Evolutionary conservation across 768 basidiomycete species (phyloP).

Genomic region (Termitomyces sp.): DNA sequence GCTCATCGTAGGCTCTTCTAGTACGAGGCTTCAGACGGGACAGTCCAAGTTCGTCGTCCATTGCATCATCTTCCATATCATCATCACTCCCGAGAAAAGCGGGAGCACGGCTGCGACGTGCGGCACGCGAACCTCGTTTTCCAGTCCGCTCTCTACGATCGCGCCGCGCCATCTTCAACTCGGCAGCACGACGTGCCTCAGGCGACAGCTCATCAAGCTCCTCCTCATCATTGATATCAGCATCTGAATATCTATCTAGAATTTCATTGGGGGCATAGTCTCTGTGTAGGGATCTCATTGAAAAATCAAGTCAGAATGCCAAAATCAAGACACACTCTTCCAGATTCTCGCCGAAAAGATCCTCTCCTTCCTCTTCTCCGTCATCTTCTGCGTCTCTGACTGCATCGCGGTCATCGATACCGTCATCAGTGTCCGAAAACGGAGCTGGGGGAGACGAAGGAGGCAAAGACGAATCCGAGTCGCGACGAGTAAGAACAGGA

Average conservation of each 20-base stretch:
- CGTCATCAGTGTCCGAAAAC: constrained; percentile 86
- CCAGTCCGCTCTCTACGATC: constrained; percentile 72
- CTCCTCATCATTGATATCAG: constrained; percentile 80
- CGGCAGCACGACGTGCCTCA: constrained; percentile 73
- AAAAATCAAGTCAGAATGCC: constrained; percentile 6
- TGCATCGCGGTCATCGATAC: constrained; percentile 63
- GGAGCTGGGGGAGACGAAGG: constrained; percentile 80
- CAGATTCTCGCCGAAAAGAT: constrained; percentile 81
- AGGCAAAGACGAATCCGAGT: constrained; percentile 71
- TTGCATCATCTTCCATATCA: constrained; percentile 68
- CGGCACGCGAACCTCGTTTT: constrained; percentile 65
- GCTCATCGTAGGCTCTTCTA: constrained; percentile 91
- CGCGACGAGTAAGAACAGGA: constrained; percentile 41
- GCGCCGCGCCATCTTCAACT: constrained; percentile 81
- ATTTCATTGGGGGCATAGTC: constrained; percentile 83
- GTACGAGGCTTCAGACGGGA: constrained; percentile 76
- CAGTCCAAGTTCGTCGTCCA: constrained; percentile 60
- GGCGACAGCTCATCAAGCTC: constrained; percentile 63
- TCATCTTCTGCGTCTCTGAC: constrained; percentile 60
- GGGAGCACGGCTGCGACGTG: constrained; percentile 75
- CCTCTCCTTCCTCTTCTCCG: constrained; percentile 85
- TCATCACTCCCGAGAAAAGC: constrained; percentile 84
- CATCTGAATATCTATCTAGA: constrained; percentile 84
- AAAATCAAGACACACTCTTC: constrained; percentile 48
- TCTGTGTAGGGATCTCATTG: constrained; percentile 27